A percentile compares a stretch with the other conserved stretches of the same genome.
These are phyloP conservation scores for Corinectria fuckeliana DNA, from an alignment of 2,329 filamentous ascomycete species.

Conservation along the genomic window DNA sequence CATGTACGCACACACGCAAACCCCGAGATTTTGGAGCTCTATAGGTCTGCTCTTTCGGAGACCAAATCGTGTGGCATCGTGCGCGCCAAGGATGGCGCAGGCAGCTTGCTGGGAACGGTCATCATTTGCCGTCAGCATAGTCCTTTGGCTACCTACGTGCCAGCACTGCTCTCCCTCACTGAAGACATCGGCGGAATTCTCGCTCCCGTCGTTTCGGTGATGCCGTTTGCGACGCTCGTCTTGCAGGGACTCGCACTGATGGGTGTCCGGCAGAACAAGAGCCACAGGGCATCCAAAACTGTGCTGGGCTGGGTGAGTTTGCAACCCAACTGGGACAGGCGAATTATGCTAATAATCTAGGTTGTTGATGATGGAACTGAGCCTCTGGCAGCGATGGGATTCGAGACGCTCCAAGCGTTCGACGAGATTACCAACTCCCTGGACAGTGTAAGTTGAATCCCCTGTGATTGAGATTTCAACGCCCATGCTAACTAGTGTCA, in stretches of 20 bases:
- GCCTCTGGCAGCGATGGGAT: conserved; percentile 79
- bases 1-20: conserved; percentile 77
- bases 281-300: conserved; percentile 74
- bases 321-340: fast-evolving
- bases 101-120: conserved; percentile 77
- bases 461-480: not conserved
- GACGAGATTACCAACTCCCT: conserved; percentile 77
- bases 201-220: conserved; percentile 76
- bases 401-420: conserved; percentile 78
- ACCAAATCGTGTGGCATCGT: conserved; percentile 80
- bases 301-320: conserved; percentile 78
- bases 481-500: not conserved
- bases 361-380: conserved; percentile 75
- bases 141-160: conserved; percentile 71
- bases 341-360: conserved; percentile 48
- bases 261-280: conserved; percentile 82
- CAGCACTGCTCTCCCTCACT: conserved; percentile 67
- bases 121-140: conserved; percentile 79
- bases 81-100: conserved; percentile 73
- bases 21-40: conserved; percentile 82
- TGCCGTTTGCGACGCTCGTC: conserved; percentile 72
- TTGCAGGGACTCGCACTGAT: conserved; percentile 80
- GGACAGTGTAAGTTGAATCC: conserved; percentile 50
- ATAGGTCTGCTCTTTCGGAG: conserved; percentile 76
- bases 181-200: conserved; percentile 76